These are phyloP conservation scores for Rhinocladiella similis DNA, from an alignment of 2,329 filamentous ascomycete species.

Conservation along the genomic window DNA sequence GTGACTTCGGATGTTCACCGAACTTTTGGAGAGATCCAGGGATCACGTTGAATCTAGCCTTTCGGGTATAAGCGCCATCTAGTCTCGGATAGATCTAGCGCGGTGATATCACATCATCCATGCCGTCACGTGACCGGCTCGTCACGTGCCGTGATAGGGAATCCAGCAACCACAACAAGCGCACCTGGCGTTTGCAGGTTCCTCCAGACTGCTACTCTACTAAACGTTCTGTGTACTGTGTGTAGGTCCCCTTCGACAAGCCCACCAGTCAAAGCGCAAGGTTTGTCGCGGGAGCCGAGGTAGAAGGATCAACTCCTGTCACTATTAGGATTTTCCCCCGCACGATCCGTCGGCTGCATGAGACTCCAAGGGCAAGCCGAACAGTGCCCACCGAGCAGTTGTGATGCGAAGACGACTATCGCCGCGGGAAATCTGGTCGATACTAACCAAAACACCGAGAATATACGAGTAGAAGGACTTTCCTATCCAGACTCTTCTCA, in stretches of 20 bases:
- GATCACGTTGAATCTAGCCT: constrained; percentile 1
- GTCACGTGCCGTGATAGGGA: background rate
- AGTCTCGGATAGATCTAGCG: background rate
- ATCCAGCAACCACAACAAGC: too few species aligned
- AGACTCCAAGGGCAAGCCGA: background rate
- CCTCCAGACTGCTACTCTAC: too few species aligned
- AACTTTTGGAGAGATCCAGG: background rate
- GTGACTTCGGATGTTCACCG: background rate
- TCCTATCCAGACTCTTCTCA: too few species aligned
- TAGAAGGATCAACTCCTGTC: background rate
- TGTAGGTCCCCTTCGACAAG: too few species aligned
- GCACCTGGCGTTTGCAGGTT: too few species aligned
- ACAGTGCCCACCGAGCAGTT: background rate
- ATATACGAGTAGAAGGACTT: too few species aligned
- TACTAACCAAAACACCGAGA: too few species aligned
- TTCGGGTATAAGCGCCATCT: background rate
- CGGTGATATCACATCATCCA: background rate
- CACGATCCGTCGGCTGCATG: background rate
- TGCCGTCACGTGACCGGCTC: background rate
- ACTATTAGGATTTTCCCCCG: background rate
- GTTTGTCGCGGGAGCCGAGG: background rate
- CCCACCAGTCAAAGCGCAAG: too few species aligned
- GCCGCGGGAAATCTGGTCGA: too few species aligned
- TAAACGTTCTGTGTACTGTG: too few species aligned
- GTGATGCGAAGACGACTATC: too few species aligned